Percentiles rank a stretch among this genome's conserved stretches.
These are phyloP conservation scores for Cyclotella sp. DNA, from an alignment of 108 stramenopile genomes.

Conservation along the genomic window DNA sequence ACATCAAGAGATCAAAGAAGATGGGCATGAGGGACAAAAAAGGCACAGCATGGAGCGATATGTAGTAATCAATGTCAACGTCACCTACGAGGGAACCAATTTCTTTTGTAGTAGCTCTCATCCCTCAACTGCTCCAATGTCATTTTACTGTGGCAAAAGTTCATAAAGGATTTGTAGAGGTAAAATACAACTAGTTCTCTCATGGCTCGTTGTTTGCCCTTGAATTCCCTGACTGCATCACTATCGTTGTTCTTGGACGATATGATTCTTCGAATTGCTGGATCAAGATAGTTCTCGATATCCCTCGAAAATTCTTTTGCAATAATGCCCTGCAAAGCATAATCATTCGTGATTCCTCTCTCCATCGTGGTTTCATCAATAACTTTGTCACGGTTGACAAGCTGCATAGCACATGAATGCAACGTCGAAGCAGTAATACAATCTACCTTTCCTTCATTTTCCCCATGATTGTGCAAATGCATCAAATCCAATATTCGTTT, in stretches of 20 bases:
- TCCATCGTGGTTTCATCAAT: conserved; percentile 12
- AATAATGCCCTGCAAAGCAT: conserved; percentile 15
- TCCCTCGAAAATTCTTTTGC: conserved; percentile 4
- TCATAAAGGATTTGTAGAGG: conserved; percentile 32
- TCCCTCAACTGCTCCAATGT: conserved; percentile 28
- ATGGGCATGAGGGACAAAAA: not conserved
- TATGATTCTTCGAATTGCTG: conserved; percentile 7
- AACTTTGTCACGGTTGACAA: conserved; percentile 2
- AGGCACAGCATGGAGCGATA: not conserved
- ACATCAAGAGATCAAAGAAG: not conserved
- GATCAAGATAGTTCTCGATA: conserved; percentile 17
- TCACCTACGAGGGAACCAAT: conserved; percentile 16
- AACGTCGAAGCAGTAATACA: conserved; percentile 35
- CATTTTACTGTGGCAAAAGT: conserved; percentile 31
- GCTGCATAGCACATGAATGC: conserved; percentile 43
- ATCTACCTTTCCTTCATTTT: not conserved
- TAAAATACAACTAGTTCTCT: conserved; percentile 32
- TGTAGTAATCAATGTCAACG: not conserved
- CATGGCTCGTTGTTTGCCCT: not conserved
- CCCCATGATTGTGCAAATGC: not conserved
- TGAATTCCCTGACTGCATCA: not conserved
- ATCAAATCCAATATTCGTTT: conserved; percentile 34
- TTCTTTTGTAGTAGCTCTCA: conserved; percentile 1
- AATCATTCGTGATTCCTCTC: conserved; percentile 17
- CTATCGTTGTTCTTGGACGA: not conserved